These are phyloP conservation scores for Extremus antarcticus DNA, from an alignment of 495 filamentous ascomycete genomes.

Conservation along the genomic window DNA sequence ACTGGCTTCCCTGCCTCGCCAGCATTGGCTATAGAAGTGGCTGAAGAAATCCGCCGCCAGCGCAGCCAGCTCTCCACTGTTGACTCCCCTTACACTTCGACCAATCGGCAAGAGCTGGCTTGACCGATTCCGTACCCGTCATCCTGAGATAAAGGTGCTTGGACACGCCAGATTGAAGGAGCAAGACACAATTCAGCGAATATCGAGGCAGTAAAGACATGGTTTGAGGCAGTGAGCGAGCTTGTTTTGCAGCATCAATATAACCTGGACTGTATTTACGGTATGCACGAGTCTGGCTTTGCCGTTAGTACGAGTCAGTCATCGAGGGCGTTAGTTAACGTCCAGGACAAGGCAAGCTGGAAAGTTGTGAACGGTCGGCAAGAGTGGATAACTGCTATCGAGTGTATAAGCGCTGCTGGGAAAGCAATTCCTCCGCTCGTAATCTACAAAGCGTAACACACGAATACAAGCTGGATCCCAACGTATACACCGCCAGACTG, in stretches of 20 bases:
- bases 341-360: constrained; percentile 7
- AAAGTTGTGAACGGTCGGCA: constrained; percentile 7
- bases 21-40: constrained; percentile 2
- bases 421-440: constrained; percentile 7
- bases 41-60: neutral
- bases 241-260: constrained; percentile 3
- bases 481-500: neutral
- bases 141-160: constrained; percentile 4
- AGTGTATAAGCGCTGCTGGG: constrained; percentile 11
- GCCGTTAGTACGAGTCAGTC: neutral
- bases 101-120: constrained; percentile 4
- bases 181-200: neutral
- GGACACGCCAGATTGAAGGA: constrained; percentile 3
- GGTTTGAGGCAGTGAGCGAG: constrained; percentile 8
- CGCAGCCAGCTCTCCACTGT: neutral
- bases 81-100: neutral
- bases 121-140: constrained; percentile 3
- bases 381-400: constrained; percentile 16
- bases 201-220: neutral
- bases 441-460: constrained; percentile 17
- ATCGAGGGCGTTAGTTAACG: constrained; percentile 1
- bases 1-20: constrained; percentile 7
- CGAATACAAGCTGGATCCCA: constrained; percentile 3
- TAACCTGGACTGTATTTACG: constrained; percentile 2
- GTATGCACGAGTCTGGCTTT: constrained; percentile 7